These are phyloP conservation scores for Urtica urens DNA, from an alignment of 306 rosid genomes.

Conservation along the genomic window DNA sequence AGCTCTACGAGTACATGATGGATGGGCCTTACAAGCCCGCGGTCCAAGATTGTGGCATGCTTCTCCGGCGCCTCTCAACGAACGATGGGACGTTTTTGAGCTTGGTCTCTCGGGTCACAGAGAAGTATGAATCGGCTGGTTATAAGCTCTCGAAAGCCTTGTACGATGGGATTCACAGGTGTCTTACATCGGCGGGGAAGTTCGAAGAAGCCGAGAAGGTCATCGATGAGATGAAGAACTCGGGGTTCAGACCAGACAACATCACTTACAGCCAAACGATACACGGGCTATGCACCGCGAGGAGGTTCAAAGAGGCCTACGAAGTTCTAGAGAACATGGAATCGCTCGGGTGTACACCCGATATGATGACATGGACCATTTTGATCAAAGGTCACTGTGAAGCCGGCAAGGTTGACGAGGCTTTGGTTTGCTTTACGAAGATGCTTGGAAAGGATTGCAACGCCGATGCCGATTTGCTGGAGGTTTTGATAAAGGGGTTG, in stretches of 20 bases:
- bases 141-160: slow-evolving; percentile 46
- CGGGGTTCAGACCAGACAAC: slow-evolving; percentile 75
- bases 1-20: slow-evolving; percentile 88
- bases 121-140: slow-evolving; percentile 54
- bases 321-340: slow-evolving; percentile 55
- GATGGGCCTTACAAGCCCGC: slow-evolving; percentile 74
- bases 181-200: slow-evolving; percentile 49
- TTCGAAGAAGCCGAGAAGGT: slow-evolving; percentile 66
- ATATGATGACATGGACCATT: slow-evolving; percentile 83
- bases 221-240: slow-evolving; percentile 44
- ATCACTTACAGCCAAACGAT: slow-evolving; percentile 71
- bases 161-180: slow-evolving; percentile 82
- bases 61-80: slow-evolving; percentile 34
- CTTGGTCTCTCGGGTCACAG: slow-evolving; percentile 48
- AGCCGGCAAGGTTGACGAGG: slow-evolving; percentile 50
- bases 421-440: slow-evolving; percentile 46
- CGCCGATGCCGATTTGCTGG: slow-evolving; percentile 63
- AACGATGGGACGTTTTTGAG: slow-evolving; percentile 40
- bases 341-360: slow-evolving; percentile 61
- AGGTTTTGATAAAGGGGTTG: slow-evolving; percentile 50
- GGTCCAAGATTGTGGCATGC: slow-evolving; percentile 36
- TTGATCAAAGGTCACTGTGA: slow-evolving; percentile 83
- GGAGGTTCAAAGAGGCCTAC: slow-evolving; percentile 63
- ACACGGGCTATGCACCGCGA: slow-evolving; percentile 68
- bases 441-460: slow-evolving; percentile 50